Base-by-base conservation (phyloP, 148 eudicot species). In the Vaccinium corymbosum region DNA sequence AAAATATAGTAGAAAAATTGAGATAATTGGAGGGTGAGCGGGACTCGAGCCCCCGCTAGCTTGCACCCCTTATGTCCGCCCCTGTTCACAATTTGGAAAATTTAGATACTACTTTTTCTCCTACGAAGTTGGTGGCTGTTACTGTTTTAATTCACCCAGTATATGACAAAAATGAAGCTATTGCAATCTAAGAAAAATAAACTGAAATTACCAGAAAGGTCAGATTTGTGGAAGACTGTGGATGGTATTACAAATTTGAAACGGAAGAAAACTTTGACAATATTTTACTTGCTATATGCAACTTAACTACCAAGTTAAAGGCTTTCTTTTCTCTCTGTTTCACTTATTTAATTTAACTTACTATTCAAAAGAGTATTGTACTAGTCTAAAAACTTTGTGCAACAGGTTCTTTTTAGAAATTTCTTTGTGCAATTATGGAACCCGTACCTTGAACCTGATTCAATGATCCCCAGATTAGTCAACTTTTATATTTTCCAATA, bases 281-380 rank as follows among this genome's bases (percentile, higher is more conserved):
- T 78, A 66, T 50, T 51, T 52, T 76, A 52, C 77, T 84, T 84
- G 82, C 61, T 66, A 66, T 35, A 68, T 38, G 46, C 70, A 27
- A 42, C 46, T 61, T 66, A 62, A n/a, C 62, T 72, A 57, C 49
- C 52, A 70, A 70, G 35, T 38, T 55, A 51, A 29, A 32, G 27
- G 81, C 74, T 81, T 46, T 68, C 79, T 75, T 53, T 56, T 13
- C 77, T 85, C 29, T 22, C 35, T 32, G 35, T 32, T 32, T 32
- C 3, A 32, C 35, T 32, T 32, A 2, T 32, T 32, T 32, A 32
- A 1, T 32, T 32, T 32, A 32, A 32, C 35, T 32, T 32, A 32
- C 2, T 0, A 32, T 32, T 32, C 35, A 32, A 32, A 32, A 32
- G 2, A 32, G 35, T 32, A 32, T 32, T 32, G 35, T 0, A 32